These are phyloP conservation scores for Eucalyptus marginata DNA, from an alignment of 345 rosid species.

Conservation along the genomic window DNA sequence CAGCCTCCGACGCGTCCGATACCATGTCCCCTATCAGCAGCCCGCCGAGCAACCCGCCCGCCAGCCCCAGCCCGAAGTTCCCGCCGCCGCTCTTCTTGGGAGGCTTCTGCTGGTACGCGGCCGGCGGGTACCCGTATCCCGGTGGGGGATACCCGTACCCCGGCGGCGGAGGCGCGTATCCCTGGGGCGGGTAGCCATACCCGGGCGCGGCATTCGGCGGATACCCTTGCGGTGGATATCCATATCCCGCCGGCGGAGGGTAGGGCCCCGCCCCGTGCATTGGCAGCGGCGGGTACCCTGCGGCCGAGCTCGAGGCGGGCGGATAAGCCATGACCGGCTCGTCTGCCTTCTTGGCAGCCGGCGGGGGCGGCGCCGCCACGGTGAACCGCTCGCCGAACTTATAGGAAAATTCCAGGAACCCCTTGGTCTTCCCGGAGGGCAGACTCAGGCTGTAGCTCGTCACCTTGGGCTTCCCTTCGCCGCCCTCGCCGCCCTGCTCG, in stretches of 20 bases:
- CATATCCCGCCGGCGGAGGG: not conserved
- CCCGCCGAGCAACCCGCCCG: slow-evolving; percentile 29
- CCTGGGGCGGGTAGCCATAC: slow-evolving; percentile 5
- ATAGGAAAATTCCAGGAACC: slow-evolving; percentile 18
- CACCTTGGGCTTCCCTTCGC: slow-evolving; percentile 9
- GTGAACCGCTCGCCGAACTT: slow-evolving; percentile 22
- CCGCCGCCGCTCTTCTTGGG: slow-evolving; percentile 6
- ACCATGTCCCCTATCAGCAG: slow-evolving; percentile 18
- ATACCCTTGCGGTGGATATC: not conserved
- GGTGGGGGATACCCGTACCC: slow-evolving; percentile 4
- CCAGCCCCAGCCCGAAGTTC: slow-evolving; percentile 19
- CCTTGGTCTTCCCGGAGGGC: slow-evolving; percentile 23
- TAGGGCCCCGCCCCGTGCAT: not conserved
- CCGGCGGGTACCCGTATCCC: not conserved
- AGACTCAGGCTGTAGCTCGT: not conserved
- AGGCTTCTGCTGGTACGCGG: slow-evolving; percentile 9
- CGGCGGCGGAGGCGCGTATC: slow-evolving; percentile 5
- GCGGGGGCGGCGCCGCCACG: not conserved
- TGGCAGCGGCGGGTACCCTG: slow-evolving; percentile 1
- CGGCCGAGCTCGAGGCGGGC: not conserved
- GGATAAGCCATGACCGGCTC: slow-evolving; percentile 19
- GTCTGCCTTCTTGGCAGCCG: not conserved
- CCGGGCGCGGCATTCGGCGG: not conserved
- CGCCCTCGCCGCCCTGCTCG: not conserved
- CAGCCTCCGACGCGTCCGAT: not conserved